Percentiles rank a stretch among this genome's conserved stretches.
Conservation (phyloP, 2,329 filamentous ascomycete species). For the Trichoderma endophyticum region DNA sequence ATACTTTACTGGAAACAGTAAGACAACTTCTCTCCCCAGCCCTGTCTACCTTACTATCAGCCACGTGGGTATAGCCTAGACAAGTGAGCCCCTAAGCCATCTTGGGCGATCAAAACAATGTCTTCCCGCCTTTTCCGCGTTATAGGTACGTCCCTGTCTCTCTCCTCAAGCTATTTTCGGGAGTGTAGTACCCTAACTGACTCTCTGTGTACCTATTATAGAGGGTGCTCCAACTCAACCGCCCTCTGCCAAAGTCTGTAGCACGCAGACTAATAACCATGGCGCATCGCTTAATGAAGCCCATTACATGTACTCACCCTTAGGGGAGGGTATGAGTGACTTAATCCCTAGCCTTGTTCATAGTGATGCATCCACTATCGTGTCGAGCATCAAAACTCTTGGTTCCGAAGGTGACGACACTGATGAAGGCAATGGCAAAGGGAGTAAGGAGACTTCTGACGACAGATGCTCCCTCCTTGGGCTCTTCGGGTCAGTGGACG, state of each 20-base stretch:
- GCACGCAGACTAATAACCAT: background rate
- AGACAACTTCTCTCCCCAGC: too few species aligned
- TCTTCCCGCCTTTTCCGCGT: too few species aligned
- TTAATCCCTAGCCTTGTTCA: background rate
- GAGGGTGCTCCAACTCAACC: background rate
- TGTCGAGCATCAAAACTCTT: background rate
- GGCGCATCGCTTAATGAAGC: background rate
- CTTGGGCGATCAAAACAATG: too few species aligned
- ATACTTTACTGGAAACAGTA: too few species aligned
- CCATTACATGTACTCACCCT: background rate
- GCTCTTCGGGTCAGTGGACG: background rate
- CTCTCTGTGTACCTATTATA: background rate
- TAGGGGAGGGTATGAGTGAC: background rate
- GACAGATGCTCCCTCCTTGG: accelerated
- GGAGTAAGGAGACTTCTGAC: background rate
- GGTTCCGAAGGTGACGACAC: background rate
- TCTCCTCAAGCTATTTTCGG: too few species aligned
- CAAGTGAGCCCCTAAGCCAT: too few species aligned
- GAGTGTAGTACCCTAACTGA: background rate
- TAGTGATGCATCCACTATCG: background rate
- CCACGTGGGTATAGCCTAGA: too few species aligned
- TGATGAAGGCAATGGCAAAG: background rate
- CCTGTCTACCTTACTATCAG: too few species aligned
- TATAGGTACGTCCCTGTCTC: too few species aligned
- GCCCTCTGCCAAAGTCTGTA: accelerated